A percentile compares a stretch with the other conserved stretches of the same genome.
Evolutionary conservation across 164 flowering plant species (phyloP).

Genomic region (Stephania japonica): DNA sequence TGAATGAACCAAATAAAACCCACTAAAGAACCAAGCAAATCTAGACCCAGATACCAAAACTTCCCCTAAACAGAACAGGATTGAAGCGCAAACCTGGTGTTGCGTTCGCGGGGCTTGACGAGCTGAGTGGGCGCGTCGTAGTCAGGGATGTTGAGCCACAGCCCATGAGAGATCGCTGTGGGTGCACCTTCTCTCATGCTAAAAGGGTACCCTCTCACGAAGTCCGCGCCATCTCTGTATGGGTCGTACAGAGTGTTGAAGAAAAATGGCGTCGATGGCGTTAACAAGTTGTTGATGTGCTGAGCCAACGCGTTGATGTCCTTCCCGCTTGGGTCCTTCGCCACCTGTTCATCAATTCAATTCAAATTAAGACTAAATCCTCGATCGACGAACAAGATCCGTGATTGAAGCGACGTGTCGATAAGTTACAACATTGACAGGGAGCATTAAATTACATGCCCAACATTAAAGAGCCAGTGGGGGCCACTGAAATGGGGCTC

Average conservation of each 20-base stretch:
- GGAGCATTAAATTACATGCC: background rate
- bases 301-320: slow-evolving; percentile 47
- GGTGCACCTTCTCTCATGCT: slow-evolving; percentile 47
- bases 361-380: background rate
- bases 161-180: slow-evolving; percentile 47
- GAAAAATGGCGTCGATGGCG: slow-evolving; percentile 42
- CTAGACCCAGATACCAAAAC: background rate
- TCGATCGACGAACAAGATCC: background rate
- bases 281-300: slow-evolving; percentile 39
- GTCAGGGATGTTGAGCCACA: slow-evolving; percentile 61
- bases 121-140: slow-evolving; percentile 65
- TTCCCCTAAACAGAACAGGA: background rate
- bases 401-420: background rate
- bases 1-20: background rate
- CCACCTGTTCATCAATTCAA: slow-evolving; percentile 26
- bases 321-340: slow-evolving; percentile 47
- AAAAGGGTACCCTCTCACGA: slow-evolving; percentile 47
- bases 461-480: background rate
- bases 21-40: background rate
- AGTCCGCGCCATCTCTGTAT: slow-evolving; percentile 40
- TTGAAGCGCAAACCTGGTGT: slow-evolving; percentile 28
- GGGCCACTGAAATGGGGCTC: background rate
- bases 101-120: slow-evolving; percentile 56
- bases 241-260: slow-evolving; percentile 55
- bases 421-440: background rate